Conservation (phyloP, 768 basidiomycete genomes). For the Macrolepiota albuminosa region DNA sequence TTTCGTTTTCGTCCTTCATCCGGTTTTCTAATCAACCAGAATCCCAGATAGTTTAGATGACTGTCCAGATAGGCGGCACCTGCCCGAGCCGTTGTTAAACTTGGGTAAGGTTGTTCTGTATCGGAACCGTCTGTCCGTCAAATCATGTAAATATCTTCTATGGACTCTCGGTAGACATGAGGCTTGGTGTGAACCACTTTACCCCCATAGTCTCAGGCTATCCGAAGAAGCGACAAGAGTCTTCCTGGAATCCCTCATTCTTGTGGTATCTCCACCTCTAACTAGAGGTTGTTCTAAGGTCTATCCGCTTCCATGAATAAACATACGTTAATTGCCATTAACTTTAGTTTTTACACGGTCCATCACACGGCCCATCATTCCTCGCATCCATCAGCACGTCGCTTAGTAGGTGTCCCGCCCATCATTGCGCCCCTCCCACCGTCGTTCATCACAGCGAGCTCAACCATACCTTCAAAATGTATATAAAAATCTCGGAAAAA, state of each 20-base stretch:
- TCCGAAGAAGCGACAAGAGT: not conserved
- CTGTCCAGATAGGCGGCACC: not conserved
- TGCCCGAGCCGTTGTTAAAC: not conserved
- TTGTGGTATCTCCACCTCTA: too few species aligned
- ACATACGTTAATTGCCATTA: too few species aligned
- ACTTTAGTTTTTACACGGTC: too few species aligned
- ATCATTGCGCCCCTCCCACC: too few species aligned
- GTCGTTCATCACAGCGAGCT: too few species aligned
- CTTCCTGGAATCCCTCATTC: not conserved
- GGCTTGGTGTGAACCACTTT: not conserved
- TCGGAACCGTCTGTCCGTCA: not conserved
- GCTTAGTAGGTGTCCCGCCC: too few species aligned
- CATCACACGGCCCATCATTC: too few species aligned
- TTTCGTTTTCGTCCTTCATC: not conserved
- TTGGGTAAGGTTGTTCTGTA: not conserved
- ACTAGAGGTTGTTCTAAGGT: too few species aligned
- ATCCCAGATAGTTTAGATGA: not conserved
- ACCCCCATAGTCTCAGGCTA: not conserved
- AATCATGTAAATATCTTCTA: not conserved
- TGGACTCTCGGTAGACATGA: not conserved
- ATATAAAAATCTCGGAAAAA: too few species aligned
- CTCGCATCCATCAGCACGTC: too few species aligned
- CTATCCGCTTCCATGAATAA: too few species aligned
- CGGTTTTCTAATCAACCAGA: not conserved
- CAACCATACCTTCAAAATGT: too few species aligned